These are phyloP conservation scores for Ceratobasidium sp. DNA, from an alignment of 1,284 basidiomycete species.

Conservation along the genomic window DNA sequence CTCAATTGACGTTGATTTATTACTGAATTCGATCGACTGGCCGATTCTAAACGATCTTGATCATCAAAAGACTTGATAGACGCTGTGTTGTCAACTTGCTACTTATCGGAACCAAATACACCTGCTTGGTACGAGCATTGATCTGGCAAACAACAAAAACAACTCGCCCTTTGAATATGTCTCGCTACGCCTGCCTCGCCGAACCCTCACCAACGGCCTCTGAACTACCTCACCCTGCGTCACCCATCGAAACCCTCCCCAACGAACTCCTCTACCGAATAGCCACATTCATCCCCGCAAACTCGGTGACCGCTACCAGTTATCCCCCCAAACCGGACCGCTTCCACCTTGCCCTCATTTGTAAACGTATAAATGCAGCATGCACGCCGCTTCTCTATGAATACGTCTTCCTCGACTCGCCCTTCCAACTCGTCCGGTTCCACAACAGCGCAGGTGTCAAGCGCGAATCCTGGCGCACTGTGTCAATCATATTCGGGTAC, in stretches of 20 bases:
- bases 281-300: slow-evolving; percentile 27
- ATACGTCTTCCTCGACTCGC: slow-evolving; percentile 30
- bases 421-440: background rate
- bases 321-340: background rate
- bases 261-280: slow-evolving; percentile 28
- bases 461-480: slow-evolving; percentile 16
- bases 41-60: too few species aligned
- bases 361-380: background rate
- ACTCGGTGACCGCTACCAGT: slow-evolving; percentile 2
- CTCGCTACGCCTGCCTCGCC: too few species aligned
- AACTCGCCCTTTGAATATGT: too few species aligned
- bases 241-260: slow-evolving; percentile 13
- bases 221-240: background rate
- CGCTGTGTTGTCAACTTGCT: too few species aligned
- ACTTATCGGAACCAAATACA: too few species aligned
- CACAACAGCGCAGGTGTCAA: slow-evolving; percentile 9
- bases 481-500: slow-evolving; percentile 3
- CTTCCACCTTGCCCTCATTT: slow-evolving; percentile 11
- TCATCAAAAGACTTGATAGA: too few species aligned
- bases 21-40: too few species aligned
- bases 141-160: too few species aligned
- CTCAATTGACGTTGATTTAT: too few species aligned
- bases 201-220: too few species aligned
- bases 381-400: slow-evolving; percentile 25
- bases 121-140: too few species aligned